Evolutionary conservation across 1,284 basidiomycete species (phyloP).

Genomic region (Trichosporon ovoides): DNA sequence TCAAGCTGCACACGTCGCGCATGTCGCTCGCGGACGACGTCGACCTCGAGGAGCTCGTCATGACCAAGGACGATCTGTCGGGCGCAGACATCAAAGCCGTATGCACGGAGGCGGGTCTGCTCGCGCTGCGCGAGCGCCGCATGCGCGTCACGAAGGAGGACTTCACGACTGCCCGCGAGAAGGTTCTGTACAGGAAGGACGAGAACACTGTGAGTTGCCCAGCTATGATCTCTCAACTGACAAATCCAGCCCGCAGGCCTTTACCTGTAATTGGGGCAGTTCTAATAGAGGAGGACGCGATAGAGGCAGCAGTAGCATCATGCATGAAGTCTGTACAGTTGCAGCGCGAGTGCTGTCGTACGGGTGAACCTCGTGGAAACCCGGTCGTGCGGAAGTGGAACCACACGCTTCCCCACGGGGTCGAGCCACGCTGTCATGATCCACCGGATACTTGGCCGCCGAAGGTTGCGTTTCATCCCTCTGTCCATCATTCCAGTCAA

Average conservation of each 20-base stretch:
- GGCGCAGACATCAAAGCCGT: slow-evolving; percentile 99
- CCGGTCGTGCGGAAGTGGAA: background rate
- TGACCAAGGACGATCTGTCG: slow-evolving; percentile 92
- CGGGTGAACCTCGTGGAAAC: background rate
- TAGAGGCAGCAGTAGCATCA: slow-evolving; percentile 7
- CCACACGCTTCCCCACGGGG: background rate
- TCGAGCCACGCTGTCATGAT: slow-evolving; percentile 3
- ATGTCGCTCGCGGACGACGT: slow-evolving; percentile 93
- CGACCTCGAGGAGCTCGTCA: slow-evolving; percentile 91
- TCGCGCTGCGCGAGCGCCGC: slow-evolving; percentile 87
- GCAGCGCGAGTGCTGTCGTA: background rate
- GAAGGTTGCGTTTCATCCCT: background rate
- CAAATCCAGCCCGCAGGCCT: slow-evolving; percentile 35
- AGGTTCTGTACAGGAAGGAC: slow-evolving; percentile 88
- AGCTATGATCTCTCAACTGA: background rate
- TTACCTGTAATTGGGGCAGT: slow-evolving; percentile 31
- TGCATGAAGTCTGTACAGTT: slow-evolving; percentile 13
- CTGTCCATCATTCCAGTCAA: background rate
- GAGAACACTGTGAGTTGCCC: slow-evolving; percentile 62
- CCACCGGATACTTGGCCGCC: background rate
- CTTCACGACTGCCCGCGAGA: slow-evolving; percentile 80
- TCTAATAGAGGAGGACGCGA: slow-evolving; percentile 1
- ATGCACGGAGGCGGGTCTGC: slow-evolving; percentile 90
- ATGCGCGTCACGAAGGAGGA: slow-evolving; percentile 95
- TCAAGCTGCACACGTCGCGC: slow-evolving; percentile 90